Base-by-base conservation (phyloP, 805 yeast species). In the Ogataea nonfermentans region DNA sequence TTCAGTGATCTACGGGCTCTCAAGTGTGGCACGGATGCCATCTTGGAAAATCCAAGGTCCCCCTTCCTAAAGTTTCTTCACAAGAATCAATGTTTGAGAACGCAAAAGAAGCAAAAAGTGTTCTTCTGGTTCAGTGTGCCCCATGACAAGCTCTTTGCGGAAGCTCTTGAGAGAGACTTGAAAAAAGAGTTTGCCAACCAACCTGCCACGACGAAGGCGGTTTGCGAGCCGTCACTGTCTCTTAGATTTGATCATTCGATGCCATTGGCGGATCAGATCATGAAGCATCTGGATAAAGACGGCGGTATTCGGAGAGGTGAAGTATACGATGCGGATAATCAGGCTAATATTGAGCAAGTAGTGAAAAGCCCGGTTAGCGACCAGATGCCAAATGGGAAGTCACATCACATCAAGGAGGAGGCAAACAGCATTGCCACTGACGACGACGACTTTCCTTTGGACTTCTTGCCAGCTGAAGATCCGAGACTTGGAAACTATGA, bases 91-190 rank as follows among this genome's bases (percentile, higher is more conserved):
- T 91, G 98, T 58, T 70, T 91, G 17, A 74, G 96, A 52, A 91
- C 99, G 0, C 97, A 91, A 55, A 91, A 91, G 73, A 91, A 93
- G 56, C 99, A 91, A 60, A 91, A 93, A 57, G 97, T 91, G 29
- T 91, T 91, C 59, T 88, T 84, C 62, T 93, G 98, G 98, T 89
- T 85, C 61, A 84, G 90, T 56, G 97, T 93, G 8, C 93, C 93
- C 16, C 98, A 91, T 62, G 96, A 90, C 57, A 80, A 84, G 57
- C 68, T 91, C 30, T 90, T 93, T 74, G 79, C 88, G 2, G 98
- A 93, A 62, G 97, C 97, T 0, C 65, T 93, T 31, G 97, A 90
- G 59, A 72, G 98, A 52, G 98, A 93, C 59, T 64, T 90, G 56
- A 89, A 87, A 63, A 80, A 84, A 51, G 96, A 90, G 57, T 59